A percentile compares a stretch with the other conserved stretches of the same genome.
phyloP scores from a whole-genome alignment of 768 basidiomycete genomes.

The Leccinum truebloodii region DNA sequence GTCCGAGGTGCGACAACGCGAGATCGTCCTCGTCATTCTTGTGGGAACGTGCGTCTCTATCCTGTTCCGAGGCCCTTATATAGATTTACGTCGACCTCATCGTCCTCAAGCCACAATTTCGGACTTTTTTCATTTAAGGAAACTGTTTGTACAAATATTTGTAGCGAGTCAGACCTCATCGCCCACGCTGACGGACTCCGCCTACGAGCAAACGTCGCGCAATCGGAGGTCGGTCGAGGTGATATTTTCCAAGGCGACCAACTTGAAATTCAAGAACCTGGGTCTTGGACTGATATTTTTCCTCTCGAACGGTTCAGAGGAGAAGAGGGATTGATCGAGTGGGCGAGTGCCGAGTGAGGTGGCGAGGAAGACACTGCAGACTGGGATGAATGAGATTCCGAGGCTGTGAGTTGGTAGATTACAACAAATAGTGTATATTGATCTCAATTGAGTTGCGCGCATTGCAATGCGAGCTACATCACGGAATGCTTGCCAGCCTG shows the following conservation, averaged over 20 bases:
- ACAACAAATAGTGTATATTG: background rate
- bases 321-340: constrained; percentile 53
- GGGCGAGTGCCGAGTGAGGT: constrained; percentile 54
- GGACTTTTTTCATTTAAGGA: constrained; percentile 60
- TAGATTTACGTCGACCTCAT: constrained; percentile 68
- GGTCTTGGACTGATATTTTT: constrained; percentile 79
- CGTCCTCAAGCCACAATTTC: constrained; percentile 60
- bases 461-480: too few relatives aligned
- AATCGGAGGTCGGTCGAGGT: constrained; percentile 70
- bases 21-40: constrained; percentile 91
- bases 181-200: constrained; percentile 52
- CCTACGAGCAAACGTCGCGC: constrained; percentile 40
- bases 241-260: constrained; percentile 74
- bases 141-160: constrained; percentile 66
- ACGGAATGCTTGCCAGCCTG: background rate
- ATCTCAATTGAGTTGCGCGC: background rate
- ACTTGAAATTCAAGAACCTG: constrained; percentile 61
- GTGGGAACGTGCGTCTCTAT: constrained; percentile 70
- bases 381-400: constrained; percentile 57
- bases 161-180: constrained; percentile 73
- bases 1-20: constrained; percentile 89
- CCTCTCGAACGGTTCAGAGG: constrained; percentile 47
- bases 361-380: constrained; percentile 68
- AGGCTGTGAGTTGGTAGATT: constrained; percentile 19
- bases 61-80: background rate